Evolutionary conservation across 2,329 filamentous ascomycete species (phyloP).

Genomic region (Trichoderma sp.): DNA sequence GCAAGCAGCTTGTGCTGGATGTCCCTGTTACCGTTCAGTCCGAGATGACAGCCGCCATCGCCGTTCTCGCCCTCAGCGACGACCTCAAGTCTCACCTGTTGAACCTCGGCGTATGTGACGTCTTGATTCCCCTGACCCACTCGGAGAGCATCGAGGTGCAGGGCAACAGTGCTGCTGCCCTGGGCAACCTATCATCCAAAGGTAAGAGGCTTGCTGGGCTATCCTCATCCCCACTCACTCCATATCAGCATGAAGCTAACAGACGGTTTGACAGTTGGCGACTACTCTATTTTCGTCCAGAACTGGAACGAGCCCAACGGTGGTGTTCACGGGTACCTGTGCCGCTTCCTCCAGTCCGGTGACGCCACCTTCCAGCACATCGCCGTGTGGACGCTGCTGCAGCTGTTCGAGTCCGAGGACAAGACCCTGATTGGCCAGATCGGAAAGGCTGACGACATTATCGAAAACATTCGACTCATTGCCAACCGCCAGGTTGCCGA

Average conservation of each 20-base stretch:
- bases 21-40: conserved; percentile 94
- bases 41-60: conserved; percentile 99
- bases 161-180: conserved; percentile 92
- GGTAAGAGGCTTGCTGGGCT: conserved; percentile 52
- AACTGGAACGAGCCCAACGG: conserved; percentile 92
- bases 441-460: conserved; percentile 84
- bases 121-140: conserved; percentile 90
- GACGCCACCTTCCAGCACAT: conserved; percentile 99
- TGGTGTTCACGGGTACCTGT: conserved; percentile 93
- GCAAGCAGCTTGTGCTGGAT: conserved; percentile 91
- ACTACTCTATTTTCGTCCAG: conserved; percentile 93
- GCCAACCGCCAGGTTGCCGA: conserved; percentile 85
- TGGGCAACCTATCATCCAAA: conserved; percentile 96
- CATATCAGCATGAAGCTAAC: not conserved
- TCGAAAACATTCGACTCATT: conserved; percentile 88
- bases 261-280: conserved; percentile 63
- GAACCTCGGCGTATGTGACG: conserved; percentile 91
- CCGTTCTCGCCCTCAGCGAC: conserved; percentile 90
- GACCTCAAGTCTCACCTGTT: conserved; percentile 91
- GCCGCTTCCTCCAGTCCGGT: conserved; percentile 87
- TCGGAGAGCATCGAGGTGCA: conserved; percentile 97
- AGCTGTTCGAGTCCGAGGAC: conserved; percentile 93
- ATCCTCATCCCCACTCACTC: not conserved
- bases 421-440: conserved; percentile 85
- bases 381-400: conserved; percentile 94